Evolutionary conservation across 2,329 filamentous ascomycete genomes (phyloP).

Genomic region (Magnaporthiopsis incrustans): DNA sequence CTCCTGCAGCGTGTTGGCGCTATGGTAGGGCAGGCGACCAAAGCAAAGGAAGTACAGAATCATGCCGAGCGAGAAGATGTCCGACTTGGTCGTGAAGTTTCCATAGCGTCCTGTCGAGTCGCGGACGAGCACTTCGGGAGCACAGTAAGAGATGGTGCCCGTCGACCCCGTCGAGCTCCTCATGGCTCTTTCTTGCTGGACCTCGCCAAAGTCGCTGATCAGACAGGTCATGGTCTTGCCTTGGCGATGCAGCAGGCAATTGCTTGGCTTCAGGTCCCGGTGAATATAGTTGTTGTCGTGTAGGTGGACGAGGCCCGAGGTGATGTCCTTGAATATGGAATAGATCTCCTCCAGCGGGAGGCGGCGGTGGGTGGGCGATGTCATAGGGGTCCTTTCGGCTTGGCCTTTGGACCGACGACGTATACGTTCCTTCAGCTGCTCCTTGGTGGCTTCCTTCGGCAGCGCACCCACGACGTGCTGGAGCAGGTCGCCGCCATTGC

Average conservation of each 20-base stretch:
- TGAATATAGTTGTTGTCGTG: constrained; percentile 92
- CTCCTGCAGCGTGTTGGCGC: constrained; percentile 78
- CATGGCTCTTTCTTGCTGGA: constrained; percentile 72
- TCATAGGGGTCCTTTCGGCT: constrained; percentile 38
- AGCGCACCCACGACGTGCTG: constrained; percentile 71
- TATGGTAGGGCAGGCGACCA: constrained; percentile 73
- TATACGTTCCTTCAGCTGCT: constrained; percentile 82
- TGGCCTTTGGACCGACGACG: constrained; percentile 75
- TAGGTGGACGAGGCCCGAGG: constrained; percentile 81
- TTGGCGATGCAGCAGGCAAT: constrained; percentile 79
- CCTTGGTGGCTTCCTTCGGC: constrained; percentile 59
- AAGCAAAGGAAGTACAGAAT: constrained; percentile 99
- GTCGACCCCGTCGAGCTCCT: constrained; percentile 90
- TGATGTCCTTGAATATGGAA: constrained; percentile 92
- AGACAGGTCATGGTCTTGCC: constrained; percentile 67
- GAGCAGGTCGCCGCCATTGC: constrained; percentile 86
- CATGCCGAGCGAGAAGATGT: constrained; percentile 98
- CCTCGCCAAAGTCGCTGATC: constrained; percentile 97
- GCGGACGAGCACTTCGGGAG: constrained; percentile 78
- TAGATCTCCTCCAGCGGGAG: constrained; percentile 85
- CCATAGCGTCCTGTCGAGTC: constrained; percentile 65
- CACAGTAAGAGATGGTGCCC: constrained; percentile 95
- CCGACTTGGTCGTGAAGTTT: constrained; percentile 94
- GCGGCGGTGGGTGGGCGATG: constrained; percentile 33
- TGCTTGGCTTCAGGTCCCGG: constrained; percentile 90